These are phyloP conservation scores for Metarhizium anisopliae DNA, from an alignment of 2,329 filamentous ascomycete genomes.

Conservation along the genomic window DNA sequence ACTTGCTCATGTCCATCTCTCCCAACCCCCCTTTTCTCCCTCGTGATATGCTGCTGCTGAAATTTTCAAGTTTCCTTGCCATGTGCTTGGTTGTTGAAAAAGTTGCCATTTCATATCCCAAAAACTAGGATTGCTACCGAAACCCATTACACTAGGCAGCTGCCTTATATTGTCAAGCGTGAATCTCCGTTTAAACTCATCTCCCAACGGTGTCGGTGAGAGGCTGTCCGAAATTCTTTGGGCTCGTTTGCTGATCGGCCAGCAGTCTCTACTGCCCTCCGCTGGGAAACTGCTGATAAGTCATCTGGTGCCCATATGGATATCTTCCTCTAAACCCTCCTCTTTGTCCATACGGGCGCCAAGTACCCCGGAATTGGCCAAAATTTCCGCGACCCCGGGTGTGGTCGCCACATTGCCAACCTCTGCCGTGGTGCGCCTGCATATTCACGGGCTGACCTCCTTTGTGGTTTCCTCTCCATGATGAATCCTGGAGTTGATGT, in stretches of 20 bases:
- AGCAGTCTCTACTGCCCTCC: neutral
- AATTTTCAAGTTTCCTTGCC: neutral
- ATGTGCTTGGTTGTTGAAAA: neutral
- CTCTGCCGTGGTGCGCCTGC: neutral
- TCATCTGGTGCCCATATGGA: neutral
- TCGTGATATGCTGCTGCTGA: neutral
- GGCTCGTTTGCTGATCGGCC: neutral
- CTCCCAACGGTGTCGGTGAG: neutral
- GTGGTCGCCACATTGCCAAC: slow-evolving; percentile 4
- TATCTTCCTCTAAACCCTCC: neutral
- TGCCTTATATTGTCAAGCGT: neutral
- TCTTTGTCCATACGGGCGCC: slow-evolving; percentile 1
- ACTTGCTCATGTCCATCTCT: neutral
- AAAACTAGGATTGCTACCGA: neutral
- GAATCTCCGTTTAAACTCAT: neutral
- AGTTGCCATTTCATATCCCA: neutral
- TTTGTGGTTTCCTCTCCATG: slow-evolving; percentile 3
- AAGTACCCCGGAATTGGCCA: slow-evolving; percentile 1
- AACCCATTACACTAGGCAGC: neutral
- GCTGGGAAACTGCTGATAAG: neutral
- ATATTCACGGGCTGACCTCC: neutral
- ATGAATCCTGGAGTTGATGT: neutral
- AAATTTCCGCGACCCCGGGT: slow-evolving; percentile 13
- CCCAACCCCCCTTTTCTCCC: neutral
- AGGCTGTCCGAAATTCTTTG: neutral